phyloP scores from a whole-genome alignment of 2,329 filamentous ascomycete genomes.

The Sporothrix protearum region DNA sequence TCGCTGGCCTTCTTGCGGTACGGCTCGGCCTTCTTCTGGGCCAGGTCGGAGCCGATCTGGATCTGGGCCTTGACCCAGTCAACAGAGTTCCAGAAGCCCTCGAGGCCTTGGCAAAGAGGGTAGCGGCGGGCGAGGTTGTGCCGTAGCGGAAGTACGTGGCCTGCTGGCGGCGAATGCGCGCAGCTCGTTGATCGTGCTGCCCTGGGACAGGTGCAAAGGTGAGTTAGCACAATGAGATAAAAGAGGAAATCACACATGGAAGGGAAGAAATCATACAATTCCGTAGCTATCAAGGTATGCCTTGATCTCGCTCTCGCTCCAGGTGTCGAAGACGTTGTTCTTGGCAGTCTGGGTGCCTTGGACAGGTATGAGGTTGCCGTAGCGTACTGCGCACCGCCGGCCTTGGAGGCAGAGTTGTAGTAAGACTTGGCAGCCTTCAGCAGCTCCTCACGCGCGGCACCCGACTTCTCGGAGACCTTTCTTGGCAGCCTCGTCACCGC shows the following conservation, averaged over 20 bases:
- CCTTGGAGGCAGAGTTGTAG: slow-evolving; percentile 57
- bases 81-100: slow-evolving; percentile 41
- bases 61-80: slow-evolving; percentile 53
- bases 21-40: slow-evolving; percentile 46
- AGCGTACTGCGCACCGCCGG: slow-evolving; percentile 57
- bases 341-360: slow-evolving; percentile 62
- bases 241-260: slow-evolving; percentile 27
- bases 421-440: slow-evolving; percentile 60
- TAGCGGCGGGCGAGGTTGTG: slow-evolving; percentile 61
- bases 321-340: slow-evolving; percentile 64
- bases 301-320: slow-evolving; percentile 72
- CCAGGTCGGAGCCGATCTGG: slow-evolving; percentile 46
- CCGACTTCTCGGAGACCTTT: slow-evolving; percentile 61
- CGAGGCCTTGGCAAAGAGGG: slow-evolving; percentile 62
- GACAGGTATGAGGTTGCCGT: slow-evolving; percentile 69
- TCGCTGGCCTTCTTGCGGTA: slow-evolving; percentile 40
- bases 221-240: slow-evolving; percentile 28
- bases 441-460: slow-evolving; percentile 69
- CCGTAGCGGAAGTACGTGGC: slow-evolving; percentile 75
- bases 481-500: slow-evolving; percentile 54
- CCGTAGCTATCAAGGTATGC: slow-evolving; percentile 77
- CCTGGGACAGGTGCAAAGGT: slow-evolving; percentile 56
- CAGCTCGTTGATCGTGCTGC: slow-evolving; percentile 65
- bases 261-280: slow-evolving; percentile 43
- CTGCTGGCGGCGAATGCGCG: slow-evolving; percentile 69